phyloP scores from a whole-genome alignment of 139 green algal species.

The Penium margaritaceum region DNA sequence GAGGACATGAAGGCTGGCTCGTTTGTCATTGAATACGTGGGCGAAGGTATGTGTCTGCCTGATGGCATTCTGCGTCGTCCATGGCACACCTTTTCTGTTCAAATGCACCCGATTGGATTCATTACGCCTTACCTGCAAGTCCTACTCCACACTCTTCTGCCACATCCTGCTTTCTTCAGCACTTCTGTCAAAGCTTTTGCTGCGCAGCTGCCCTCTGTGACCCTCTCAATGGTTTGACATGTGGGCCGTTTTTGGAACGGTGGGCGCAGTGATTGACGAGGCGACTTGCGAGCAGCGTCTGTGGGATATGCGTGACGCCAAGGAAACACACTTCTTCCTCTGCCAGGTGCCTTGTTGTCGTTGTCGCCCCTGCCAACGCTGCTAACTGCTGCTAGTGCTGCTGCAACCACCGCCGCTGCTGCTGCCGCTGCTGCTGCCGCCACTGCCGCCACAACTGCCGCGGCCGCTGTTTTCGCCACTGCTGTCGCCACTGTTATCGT shows the following conservation, averaged over 20 bases:
- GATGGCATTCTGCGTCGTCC: background rate
- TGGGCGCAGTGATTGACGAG: slow-evolving; percentile 44
- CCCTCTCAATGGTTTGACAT: background rate
- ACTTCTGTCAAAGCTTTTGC: background rate
- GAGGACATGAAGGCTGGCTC: slow-evolving; percentile 25
- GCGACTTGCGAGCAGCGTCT: slow-evolving; percentile 40
- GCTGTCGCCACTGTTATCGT: background rate
- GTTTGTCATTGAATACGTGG: slow-evolving; percentile 43
- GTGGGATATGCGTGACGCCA: slow-evolving; percentile 34
- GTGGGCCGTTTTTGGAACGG: background rate
- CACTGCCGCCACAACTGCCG: background rate
- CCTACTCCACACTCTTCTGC: background rate
- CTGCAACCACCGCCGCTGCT: background rate
- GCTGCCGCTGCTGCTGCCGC: too few relatives aligned
- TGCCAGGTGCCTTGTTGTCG: too few relatives aligned
- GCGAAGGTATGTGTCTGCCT: slow-evolving; percentile 26
- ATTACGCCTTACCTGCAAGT: background rate
- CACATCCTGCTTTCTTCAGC: background rate
- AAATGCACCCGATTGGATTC: background rate
- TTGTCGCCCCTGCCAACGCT: background rate
- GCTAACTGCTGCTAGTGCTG: background rate
- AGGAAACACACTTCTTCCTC: slow-evolving; percentile 39
- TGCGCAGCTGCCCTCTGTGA: background rate
- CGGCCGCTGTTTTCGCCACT: background rate
- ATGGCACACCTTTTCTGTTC: background rate